Conservation (phyloP, 148 eudicot species). For the Fagopyrum tataricum region DNA sequence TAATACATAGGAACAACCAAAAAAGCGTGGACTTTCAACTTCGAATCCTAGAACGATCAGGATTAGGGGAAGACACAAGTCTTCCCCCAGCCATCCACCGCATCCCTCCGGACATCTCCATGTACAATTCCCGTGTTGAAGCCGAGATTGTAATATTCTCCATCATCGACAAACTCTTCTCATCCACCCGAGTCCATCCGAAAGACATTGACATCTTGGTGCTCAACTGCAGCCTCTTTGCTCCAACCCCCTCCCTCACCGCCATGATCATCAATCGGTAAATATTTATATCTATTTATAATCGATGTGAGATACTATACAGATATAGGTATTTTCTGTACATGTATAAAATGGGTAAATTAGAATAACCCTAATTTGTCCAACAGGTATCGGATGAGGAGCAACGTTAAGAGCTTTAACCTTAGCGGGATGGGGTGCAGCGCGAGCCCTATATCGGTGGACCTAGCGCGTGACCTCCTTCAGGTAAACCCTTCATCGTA, state of each 20-base stretch:
- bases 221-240: slow-evolving; percentile 26
- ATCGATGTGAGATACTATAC: too few relatives aligned
- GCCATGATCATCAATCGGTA: slow-evolving; percentile 27
- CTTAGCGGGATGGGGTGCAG: slow-evolving; percentile 33
- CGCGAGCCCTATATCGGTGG: slow-evolving; percentile 23
- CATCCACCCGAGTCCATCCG: slow-evolving; percentile 16
- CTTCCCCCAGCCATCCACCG: slow-evolving; percentile 22
- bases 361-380: too few relatives aligned
- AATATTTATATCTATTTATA: slow-evolving; percentile 8
- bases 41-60: slow-evolving; percentile 26
- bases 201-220: slow-evolving; percentile 23
- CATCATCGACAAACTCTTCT: slow-evolving; percentile 16
- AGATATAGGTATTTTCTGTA: too few relatives aligned
- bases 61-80: slow-evolving; percentile 28
- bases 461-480: slow-evolving; percentile 21
- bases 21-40: slow-evolving; percentile 39
- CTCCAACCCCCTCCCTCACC: slow-evolving; percentile 23
- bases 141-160: slow-evolving; percentile 24
- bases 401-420: slow-evolving; percentile 25
- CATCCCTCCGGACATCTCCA: slow-evolving; percentile 24
- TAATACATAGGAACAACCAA: slow-evolving; percentile 13
- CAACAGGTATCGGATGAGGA: neutral
- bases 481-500: slow-evolving; percentile 20
- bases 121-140: slow-evolving; percentile 19
- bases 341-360: too few relatives aligned